Conservation (phyloP, 805 yeast species). For the Torulaspora maleeae region DNA sequence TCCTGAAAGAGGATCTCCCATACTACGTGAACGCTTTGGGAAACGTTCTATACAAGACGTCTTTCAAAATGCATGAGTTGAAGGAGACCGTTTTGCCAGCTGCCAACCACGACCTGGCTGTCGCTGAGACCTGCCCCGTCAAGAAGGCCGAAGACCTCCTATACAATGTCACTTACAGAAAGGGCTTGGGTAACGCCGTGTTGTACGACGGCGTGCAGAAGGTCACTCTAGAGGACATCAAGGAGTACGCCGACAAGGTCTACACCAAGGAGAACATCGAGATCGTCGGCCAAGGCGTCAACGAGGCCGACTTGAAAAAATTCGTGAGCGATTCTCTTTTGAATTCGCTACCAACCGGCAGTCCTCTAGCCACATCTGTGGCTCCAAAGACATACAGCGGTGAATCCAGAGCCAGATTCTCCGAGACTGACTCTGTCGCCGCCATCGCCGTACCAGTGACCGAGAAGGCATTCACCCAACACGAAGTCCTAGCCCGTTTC, state of each 20-base stretch:
- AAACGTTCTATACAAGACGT: constrained; percentile 62
- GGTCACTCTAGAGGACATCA: constrained; percentile 59
- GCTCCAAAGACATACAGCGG: constrained; percentile 52
- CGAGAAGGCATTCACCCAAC: constrained; percentile 57
- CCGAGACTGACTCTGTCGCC: constrained; percentile 62
- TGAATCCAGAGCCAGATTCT: constrained; percentile 61
- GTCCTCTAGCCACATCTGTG: constrained; percentile 40
- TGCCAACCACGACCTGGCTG: constrained; percentile 58
- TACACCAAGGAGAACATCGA: constrained; percentile 69
- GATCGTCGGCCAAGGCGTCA: constrained; percentile 69
- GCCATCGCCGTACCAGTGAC: constrained; percentile 77
- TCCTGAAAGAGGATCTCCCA: constrained; percentile 84
- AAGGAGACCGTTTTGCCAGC: constrained; percentile 78
- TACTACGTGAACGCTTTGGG: constrained; percentile 84
- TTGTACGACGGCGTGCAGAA: constrained; percentile 62
- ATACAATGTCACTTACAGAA: constrained; percentile 77
- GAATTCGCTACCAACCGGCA: constrained; percentile 54
- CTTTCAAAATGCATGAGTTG: constrained; percentile 79
- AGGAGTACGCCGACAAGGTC: constrained; percentile 58
- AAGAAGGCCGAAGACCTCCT: constrained; percentile 70
- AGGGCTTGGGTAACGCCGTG: constrained; percentile 81
- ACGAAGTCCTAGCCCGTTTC: constrained; percentile 66
- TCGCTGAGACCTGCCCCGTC: constrained; percentile 47
- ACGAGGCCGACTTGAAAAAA: constrained; percentile 59
- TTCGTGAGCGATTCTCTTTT: constrained; percentile 66